Evolutionary conservation across 306 rosid genomes (phyloP).

Genomic region (Leucaena leucocephala): DNA sequence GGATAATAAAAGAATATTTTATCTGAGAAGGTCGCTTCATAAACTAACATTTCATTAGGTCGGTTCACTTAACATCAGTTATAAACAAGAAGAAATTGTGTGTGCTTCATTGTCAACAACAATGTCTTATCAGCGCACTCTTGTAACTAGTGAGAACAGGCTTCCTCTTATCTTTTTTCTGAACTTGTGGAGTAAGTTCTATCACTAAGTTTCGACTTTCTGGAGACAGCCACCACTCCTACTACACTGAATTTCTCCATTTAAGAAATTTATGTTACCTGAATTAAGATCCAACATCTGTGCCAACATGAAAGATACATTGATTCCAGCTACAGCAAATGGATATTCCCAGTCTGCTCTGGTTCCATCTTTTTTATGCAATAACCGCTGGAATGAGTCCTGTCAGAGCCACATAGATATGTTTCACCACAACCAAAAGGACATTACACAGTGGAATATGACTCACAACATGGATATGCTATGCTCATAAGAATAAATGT

Average conservation of each 20-base stretch:
- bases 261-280: slow-evolving; percentile 54
- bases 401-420: slow-evolving; percentile 45
- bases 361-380: slow-evolving; percentile 79
- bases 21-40: slow-evolving; percentile 8
- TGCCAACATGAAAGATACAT: slow-evolving; percentile 81
- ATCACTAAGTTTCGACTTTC: neutral
- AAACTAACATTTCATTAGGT: slow-evolving; percentile 14
- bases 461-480: neutral
- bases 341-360: slow-evolving; percentile 99
- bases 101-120: neutral
- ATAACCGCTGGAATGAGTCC: slow-evolving; percentile 83
- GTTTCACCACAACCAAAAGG: slow-evolving; percentile 16
- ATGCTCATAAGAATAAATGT: neutral
- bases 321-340: slow-evolving; percentile 94
- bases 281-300: slow-evolving; percentile 90
- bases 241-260: slow-evolving; percentile 26
- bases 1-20: slow-evolving; percentile 19
- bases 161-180: slow-evolving; percentile 1
- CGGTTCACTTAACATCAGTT: neutral
- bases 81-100: neutral
- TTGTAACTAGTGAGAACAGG: neutral
- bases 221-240: slow-evolving; percentile 4
- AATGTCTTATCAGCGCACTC: neutral
- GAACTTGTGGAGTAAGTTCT: neutral
- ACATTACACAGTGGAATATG: slow-evolving; percentile 4